A percentile compares a stretch with the other conserved stretches of the same genome.
Conservation (phyloP, 345 rosid genomes). For the Orychophragmus violaceus region DNA sequence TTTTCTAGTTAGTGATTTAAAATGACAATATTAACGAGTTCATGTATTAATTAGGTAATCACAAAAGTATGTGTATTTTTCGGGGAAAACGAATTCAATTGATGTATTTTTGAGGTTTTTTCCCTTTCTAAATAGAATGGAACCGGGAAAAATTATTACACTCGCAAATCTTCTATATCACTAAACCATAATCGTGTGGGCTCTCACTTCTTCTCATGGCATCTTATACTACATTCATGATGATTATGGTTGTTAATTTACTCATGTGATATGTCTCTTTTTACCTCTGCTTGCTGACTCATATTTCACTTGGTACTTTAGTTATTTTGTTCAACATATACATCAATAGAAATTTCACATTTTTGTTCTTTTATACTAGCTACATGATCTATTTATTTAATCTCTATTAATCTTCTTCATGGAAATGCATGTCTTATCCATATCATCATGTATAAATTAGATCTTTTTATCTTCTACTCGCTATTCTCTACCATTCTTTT, state of each 20-base stretch:
- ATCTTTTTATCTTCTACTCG: slow-evolving; percentile 23
- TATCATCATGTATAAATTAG: neutral
- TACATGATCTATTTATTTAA: neutral
- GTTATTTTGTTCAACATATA: slow-evolving; percentile 18
- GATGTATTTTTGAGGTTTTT: too few relatives aligned
- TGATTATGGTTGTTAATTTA: slow-evolving; percentile 12
- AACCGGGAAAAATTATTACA: too few relatives aligned
- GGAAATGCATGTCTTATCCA: slow-evolving; percentile 10
- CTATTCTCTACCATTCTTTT: slow-evolving; percentile 29
- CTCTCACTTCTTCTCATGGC: slow-evolving; percentile 12
- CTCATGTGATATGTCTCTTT: slow-evolving; percentile 23
- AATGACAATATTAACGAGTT: too few relatives aligned
- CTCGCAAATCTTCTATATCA: too few relatives aligned
- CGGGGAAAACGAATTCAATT: too few relatives aligned
- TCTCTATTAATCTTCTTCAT: neutral
- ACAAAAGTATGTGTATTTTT: too few relatives aligned
- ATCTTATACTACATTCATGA: slow-evolving; percentile 4
- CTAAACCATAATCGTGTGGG: too few relatives aligned
- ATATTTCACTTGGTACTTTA: slow-evolving; percentile 22
- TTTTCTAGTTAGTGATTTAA: too few relatives aligned
- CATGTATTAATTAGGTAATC: too few relatives aligned
- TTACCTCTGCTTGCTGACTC: slow-evolving; percentile 32
- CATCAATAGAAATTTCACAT: neutral
- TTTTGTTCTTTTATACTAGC: neutral
- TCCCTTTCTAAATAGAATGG: too few relatives aligned